These are phyloP conservation scores for Cryphonectria carpinicola DNA, from an alignment of 2,329 filamentous ascomycete genomes.

Conservation along the genomic window DNA sequence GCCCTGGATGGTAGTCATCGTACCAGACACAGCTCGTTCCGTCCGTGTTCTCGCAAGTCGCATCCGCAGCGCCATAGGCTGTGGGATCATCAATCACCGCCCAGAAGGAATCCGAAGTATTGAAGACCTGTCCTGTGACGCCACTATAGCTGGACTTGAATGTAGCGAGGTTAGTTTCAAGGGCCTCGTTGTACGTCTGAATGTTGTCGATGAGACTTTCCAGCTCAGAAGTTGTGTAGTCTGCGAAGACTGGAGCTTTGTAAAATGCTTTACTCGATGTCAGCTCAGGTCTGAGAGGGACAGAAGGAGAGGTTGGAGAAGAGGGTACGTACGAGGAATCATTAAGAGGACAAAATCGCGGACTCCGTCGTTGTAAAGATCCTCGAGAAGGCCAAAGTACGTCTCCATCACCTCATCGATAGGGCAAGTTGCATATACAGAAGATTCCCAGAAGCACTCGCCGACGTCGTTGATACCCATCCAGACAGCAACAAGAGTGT, in stretches of 20 bases:
- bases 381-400: slow-evolving; percentile 20
- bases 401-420: slow-evolving; percentile 19
- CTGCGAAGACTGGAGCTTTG: slow-evolving; percentile 16
- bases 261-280: slow-evolving; percentile 7
- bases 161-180: slow-evolving; percentile 17
- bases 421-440: slow-evolving; percentile 10
- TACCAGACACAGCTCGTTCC: slow-evolving; percentile 23
- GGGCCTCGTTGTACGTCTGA: slow-evolving; percentile 20
- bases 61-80: slow-evolving; percentile 20
- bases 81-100: slow-evolving; percentile 16
- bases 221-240: slow-evolving; percentile 15
- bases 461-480: slow-evolving; percentile 23
- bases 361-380: slow-evolving; percentile 19
- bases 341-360: slow-evolving; percentile 17
- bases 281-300: background rate
- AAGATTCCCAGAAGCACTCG: slow-evolving; percentile 20
- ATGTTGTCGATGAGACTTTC: slow-evolving; percentile 17
- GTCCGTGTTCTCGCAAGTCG: slow-evolving; percentile 13
- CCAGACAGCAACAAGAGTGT: slow-evolving; percentile 13
- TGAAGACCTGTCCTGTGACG: slow-evolving; percentile 18
- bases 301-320: background rate
- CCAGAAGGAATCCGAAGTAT: slow-evolving; percentile 19
- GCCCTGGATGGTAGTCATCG: slow-evolving; percentile 21
- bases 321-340: slow-evolving; percentile 8
- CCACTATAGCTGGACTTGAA: slow-evolving; percentile 16